Conservation (phyloP, 2,329 filamentous ascomycete species). For the Botrytis galanthina region DNA sequence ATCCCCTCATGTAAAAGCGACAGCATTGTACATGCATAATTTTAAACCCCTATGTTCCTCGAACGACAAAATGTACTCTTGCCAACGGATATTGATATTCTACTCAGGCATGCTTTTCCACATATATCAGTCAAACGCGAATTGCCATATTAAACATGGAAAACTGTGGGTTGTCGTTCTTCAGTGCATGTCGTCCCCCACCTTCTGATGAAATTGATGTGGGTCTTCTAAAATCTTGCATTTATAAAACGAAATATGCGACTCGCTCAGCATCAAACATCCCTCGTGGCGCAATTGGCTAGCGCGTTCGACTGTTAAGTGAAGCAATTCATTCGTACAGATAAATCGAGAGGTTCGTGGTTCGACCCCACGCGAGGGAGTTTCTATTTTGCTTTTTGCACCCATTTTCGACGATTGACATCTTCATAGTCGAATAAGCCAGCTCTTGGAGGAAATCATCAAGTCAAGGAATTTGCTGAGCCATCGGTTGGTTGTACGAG, state of each 20-base stretch:
- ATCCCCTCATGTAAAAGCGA: not conserved
- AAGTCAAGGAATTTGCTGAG: not conserved
- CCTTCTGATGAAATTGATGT: not conserved
- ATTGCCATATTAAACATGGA: not conserved
- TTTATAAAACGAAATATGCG: not conserved
- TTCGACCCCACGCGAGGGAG: constrained; percentile 12
- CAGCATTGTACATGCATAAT: not conserved
- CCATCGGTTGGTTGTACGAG: not conserved
- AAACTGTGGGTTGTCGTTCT: not conserved
- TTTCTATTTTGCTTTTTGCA: not conserved
- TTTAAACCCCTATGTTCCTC: no score
- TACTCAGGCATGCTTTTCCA: not conserved
- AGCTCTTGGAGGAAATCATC: not conserved
- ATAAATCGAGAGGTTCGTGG: constrained; percentile 14
- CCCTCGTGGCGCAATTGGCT: constrained; percentile 19
- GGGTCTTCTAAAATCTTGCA: not conserved
- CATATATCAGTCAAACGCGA: not conserved
- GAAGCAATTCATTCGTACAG: not conserved
- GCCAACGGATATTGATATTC: not conserved
- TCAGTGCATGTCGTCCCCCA: constrained; percentile 1
- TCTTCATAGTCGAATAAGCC: not conserved
- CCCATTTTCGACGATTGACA: not conserved
- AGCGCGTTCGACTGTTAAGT: constrained; percentile 16
- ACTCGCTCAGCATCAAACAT: not conserved
- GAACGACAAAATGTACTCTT: not conserved